Conservation (phyloP, 805 yeast genomes). For the Metschnikowia hibisci region DNA sequence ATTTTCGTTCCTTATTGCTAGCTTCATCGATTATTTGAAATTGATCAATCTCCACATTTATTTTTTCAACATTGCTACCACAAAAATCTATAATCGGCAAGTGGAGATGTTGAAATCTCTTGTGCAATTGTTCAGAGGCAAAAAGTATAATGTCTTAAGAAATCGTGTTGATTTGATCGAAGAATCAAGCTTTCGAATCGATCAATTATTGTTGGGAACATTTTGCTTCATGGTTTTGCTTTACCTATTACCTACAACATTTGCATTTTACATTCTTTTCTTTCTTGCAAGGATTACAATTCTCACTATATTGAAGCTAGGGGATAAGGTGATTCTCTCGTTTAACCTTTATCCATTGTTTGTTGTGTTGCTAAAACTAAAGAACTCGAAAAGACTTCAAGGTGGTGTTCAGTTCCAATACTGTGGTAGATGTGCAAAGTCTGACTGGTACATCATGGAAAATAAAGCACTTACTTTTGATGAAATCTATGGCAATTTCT, state of each 20-base stretch:
- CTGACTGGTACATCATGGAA: constrained; percentile 28
- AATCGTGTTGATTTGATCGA: constrained; percentile 81
- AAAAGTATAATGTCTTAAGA: constrained; percentile 78
- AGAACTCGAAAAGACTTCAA: constrained; percentile 66
- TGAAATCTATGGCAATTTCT: constrained; percentile 34
- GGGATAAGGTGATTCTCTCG: constrained; percentile 59
- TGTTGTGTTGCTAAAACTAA: constrained; percentile 70
- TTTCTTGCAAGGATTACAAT: constrained; percentile 54
- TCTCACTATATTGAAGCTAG: constrained; percentile 43
- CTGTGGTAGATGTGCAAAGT: constrained; percentile 10
- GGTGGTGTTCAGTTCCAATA: constrained; percentile 45
- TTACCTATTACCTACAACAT: constrained; percentile 80
- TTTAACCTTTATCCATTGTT: constrained; percentile 86
- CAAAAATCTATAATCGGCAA: constrained; percentile 77
- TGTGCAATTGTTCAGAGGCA: constrained; percentile 83
- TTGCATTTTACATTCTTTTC: constrained; percentile 78
- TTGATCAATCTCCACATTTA: constrained; percentile 67
- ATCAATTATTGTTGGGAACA: constrained; percentile 85
- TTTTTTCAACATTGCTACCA: constrained; percentile 73
- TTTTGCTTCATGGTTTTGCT: constrained; percentile 74
- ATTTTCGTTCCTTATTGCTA: constrained; percentile 63
- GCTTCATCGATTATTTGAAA: constrained; percentile 60
- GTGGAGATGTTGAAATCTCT: constrained; percentile 63
- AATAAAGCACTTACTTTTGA: constrained; percentile 37
- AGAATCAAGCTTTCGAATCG: constrained; percentile 58